Percentiles rank a stretch among this genome's conserved stretches.
These are phyloP conservation scores for Allium sativum DNA, from an alignment of 106 monocot genomes.

Conservation along the genomic window DNA sequence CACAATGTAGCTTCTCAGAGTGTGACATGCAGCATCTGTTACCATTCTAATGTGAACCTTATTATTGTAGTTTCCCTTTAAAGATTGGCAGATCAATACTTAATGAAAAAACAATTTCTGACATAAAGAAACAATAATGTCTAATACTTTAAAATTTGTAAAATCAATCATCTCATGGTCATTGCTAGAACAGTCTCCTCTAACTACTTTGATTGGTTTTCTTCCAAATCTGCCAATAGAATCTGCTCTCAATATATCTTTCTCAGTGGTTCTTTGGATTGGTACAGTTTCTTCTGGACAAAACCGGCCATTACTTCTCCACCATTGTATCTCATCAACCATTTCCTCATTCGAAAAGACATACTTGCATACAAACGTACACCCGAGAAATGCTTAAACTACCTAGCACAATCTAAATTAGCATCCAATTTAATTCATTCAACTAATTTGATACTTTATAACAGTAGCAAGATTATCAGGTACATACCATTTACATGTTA, in stretches of 20 bases:
- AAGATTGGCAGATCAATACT: too few species aligned
- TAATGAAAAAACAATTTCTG: too few species aligned
- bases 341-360: neutral
- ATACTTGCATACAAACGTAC: too few species aligned
- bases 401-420: too few species aligned
- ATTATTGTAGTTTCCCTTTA: neutral
- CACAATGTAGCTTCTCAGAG: conserved; percentile 3
- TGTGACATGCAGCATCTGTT: neutral
- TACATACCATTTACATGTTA: too few species aligned
- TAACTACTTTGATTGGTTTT: conserved; percentile 23
- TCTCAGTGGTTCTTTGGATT: conserved; percentile 33
- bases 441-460: too few species aligned
- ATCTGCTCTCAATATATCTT: conserved; percentile 34
- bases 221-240: conserved; percentile 42
- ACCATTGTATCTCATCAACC: conserved; percentile 36
- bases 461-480: too few species aligned
- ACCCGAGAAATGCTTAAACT: too few species aligned
- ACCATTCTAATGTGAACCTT: neutral
- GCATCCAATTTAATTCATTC: too few species aligned
- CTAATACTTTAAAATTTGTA: too few species aligned
- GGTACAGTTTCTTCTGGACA: conserved; percentile 62
- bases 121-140: too few species aligned
- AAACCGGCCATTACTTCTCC: conserved; percentile 43
- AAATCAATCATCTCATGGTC: conserved; percentile 93
- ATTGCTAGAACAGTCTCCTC: conserved; percentile 35